A percentile compares a stretch with the other conserved stretches of the same genome.
Evolutionary conservation across 345 rosid genomes (phyloP).

Genomic region (Rhizophora apiculata): DNA sequence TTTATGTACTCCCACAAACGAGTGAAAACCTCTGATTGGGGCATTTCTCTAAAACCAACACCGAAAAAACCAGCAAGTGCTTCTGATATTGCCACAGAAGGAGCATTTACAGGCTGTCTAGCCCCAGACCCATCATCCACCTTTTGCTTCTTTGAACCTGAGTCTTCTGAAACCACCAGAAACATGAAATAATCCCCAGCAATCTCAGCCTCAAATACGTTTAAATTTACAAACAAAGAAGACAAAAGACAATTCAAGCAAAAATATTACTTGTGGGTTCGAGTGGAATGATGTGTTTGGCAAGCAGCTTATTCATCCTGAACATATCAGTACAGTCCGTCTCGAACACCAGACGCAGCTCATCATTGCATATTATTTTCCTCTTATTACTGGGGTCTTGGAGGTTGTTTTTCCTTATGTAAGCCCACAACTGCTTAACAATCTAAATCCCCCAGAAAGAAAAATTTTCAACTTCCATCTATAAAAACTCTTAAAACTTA

Average conservation of each 20-base stretch:
- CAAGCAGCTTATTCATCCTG: constrained; percentile 90
- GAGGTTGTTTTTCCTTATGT: constrained; percentile 93
- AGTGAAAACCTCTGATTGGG: constrained; percentile 25
- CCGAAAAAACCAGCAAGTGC: constrained; percentile 38
- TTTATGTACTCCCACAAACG: constrained; percentile 38
- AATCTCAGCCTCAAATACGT: not conserved
- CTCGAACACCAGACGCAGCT: constrained; percentile 83
- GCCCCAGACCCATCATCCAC: constrained; percentile 47
- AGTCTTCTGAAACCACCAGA: constrained; percentile 51
- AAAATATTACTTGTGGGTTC: constrained; percentile 64
- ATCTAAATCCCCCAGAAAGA: constrained; percentile 44
- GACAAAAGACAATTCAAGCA: not conserved
- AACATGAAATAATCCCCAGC: not conserved
- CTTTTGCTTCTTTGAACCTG: constrained; percentile 60
- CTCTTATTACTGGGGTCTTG: constrained; percentile 99
- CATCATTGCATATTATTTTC: constrained; percentile 93
- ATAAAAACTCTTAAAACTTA: not conserved
- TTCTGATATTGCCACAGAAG: constrained; percentile 35
- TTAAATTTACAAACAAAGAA: constrained; percentile 2
- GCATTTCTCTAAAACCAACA: constrained; percentile 32
- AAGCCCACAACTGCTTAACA: constrained; percentile 96
- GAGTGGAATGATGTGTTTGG: constrained; percentile 85
- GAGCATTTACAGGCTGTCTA: constrained; percentile 16
- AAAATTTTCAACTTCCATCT: not conserved
- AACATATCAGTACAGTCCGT: constrained; percentile 99